These are phyloP conservation scores for Pythium monospermum DNA, from an alignment of 352 stramenopile genomes.

Conservation along the genomic window DNA sequence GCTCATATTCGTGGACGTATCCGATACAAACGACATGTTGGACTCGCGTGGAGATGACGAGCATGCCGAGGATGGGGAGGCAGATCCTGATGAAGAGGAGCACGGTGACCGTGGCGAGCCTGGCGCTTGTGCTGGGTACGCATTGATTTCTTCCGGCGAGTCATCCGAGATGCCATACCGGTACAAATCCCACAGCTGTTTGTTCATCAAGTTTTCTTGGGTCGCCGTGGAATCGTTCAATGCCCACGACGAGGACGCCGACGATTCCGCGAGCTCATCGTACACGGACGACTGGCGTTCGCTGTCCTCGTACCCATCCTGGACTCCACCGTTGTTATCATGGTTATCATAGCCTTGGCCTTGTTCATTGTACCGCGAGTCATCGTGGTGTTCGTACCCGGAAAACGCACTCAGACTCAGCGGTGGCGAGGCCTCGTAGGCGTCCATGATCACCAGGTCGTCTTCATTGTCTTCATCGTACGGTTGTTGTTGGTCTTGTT, in stretches of 20 bases:
- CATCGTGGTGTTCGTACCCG: constrained; percentile 10
- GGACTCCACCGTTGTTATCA: too few species aligned
- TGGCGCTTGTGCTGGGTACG: too few species aligned
- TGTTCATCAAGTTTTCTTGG: constrained; percentile 41
- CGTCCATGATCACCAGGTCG: constrained; percentile 14
- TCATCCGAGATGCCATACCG: constrained; percentile 47
- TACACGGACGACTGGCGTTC: constrained; percentile 1
- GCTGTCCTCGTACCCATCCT: neutral
- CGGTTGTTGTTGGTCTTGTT: neutral
- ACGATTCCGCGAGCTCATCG: constrained; percentile 9
- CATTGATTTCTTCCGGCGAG: constrained; percentile 12
- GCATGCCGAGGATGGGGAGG: neutral
- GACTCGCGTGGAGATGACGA: constrained; percentile 1
- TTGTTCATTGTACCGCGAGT: too few species aligned
- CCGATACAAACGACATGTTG: constrained; percentile 4
- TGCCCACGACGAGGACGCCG: constrained; percentile 10
- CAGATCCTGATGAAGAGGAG: neutral
- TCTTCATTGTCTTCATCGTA: neutral
- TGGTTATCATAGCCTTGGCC: too few species aligned
- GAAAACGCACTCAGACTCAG: constrained; percentile 13
- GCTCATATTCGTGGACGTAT: constrained; percentile 5
- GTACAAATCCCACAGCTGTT: constrained; percentile 56
- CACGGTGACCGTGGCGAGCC: too few species aligned
- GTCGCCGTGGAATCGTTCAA: constrained; percentile 1
- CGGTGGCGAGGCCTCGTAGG: constrained; percentile 6